phyloP scores from a whole-genome alignment of 257 asterid species.

The Fraxinus anomala region DNA sequence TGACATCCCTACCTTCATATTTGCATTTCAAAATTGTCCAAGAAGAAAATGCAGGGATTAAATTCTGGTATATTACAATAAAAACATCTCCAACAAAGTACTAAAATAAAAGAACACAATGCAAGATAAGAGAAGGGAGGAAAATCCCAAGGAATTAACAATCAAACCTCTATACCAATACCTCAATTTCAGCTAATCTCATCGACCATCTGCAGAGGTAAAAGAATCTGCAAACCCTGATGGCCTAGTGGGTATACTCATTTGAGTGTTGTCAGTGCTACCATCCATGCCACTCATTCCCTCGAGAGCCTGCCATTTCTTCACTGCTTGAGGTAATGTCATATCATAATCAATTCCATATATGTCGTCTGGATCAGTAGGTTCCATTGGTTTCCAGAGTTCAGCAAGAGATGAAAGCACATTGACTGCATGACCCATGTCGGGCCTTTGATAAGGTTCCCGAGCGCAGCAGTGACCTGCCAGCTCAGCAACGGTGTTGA shows the following conservation, averaged over 20 bases:
- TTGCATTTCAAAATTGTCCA: constrained; percentile 5
- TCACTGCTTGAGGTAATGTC: constrained; percentile 78
- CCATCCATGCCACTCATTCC: constrained; percentile 67
- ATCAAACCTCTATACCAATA: constrained; percentile 16
- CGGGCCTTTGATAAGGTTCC: constrained; percentile 83
- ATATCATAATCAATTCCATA: constrained; percentile 76
- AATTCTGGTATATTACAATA: constrained; percentile 22
- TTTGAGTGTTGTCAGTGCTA: constrained; percentile 67
- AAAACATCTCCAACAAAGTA: constrained; percentile 22
- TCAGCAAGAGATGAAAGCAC: constrained; percentile 76
- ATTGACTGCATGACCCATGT: constrained; percentile 80
- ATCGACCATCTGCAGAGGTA: constrained; percentile 71
- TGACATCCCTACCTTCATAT: too few relatives aligned
- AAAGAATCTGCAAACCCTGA: constrained; percentile 80
- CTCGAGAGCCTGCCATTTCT: constrained; percentile 88
- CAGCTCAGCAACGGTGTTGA: constrained; percentile 67
- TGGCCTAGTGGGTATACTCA: constrained; percentile 74
- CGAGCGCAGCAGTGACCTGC: constrained; percentile 83
- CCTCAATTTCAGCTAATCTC: neutral
- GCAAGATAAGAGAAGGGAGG: neutral
- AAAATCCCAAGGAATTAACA: constrained; percentile 16
- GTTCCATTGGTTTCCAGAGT: constrained; percentile 82
- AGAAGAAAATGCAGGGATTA: constrained; percentile 7
- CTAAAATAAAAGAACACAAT: constrained; percentile 5
- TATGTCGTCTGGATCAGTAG: constrained; percentile 65